Evolutionary conservation across 768 basidiomycete genomes (phyloP).

Genomic region (Cubamyces sp.): DNA sequence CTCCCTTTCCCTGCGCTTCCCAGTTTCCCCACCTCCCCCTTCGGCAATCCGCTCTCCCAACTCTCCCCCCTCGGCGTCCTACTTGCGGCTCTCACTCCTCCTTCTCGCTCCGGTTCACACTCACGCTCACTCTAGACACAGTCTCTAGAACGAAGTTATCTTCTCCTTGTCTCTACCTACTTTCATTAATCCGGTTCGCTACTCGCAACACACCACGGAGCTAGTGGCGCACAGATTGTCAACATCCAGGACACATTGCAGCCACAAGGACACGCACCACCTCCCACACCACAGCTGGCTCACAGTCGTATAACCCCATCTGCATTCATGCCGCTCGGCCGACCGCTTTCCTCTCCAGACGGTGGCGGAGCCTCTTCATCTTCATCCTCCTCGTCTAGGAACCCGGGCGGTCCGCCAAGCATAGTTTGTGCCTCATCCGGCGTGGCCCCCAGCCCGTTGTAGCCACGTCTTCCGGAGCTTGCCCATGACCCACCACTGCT

Average conservation of each 20-base stretch:
- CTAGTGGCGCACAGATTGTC: slow-evolving; percentile 12
- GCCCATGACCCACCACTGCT: slow-evolving; percentile 23
- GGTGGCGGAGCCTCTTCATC: slow-evolving; percentile 27
- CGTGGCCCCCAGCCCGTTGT: slow-evolving; percentile 30
- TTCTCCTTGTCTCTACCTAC: too few species aligned
- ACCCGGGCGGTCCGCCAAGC: slow-evolving; percentile 34
- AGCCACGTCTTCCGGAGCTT: slow-evolving; percentile 27
- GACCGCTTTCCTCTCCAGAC: neutral
- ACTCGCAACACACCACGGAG: neutral
- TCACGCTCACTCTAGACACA: slow-evolving; percentile 3
- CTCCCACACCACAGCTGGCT: neutral
- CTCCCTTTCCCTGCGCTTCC: neutral
- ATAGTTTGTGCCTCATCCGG: slow-evolving; percentile 35
- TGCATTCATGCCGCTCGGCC: slow-evolving; percentile 27
- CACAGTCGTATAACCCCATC: slow-evolving; percentile 35
- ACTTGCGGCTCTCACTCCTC: neutral
- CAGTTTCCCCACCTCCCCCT: slow-evolving; percentile 1
- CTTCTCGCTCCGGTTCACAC: slow-evolving; percentile 2
- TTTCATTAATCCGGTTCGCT: neutral
- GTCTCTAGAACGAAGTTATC: neutral
- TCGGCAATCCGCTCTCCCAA: slow-evolving; percentile 9
- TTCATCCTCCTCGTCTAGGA: slow-evolving; percentile 35
- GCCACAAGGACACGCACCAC: slow-evolving; percentile 17
- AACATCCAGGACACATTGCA: slow-evolving; percentile 6
- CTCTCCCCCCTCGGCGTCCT: neutral